phyloP scores from a whole-genome alignment of 2,329 filamentous ascomycete species.

The Fusarium kyushuense region DNA sequence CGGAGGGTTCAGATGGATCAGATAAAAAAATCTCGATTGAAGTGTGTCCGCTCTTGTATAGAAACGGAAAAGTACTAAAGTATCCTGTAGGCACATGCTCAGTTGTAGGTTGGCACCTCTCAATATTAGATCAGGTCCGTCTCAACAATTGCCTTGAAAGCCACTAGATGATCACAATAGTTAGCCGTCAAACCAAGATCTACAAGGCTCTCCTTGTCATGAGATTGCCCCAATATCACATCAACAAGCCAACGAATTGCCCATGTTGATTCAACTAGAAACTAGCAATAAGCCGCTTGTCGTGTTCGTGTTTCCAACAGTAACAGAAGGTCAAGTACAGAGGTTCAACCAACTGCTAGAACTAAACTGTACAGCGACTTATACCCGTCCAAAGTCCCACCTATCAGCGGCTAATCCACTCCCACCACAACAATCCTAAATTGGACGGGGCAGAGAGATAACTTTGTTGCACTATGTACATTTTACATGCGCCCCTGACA shows the following conservation, averaged over 20 bases:
- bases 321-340: neutral
- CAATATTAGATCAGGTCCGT: too few species aligned
- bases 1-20: slow-evolving; percentile 26
- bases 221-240: slow-evolving; percentile 6
- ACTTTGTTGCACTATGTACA: slow-evolving; percentile 12
- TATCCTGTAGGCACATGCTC: neutral
- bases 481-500: slow-evolving; percentile 33
- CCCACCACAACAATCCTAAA: slow-evolving; percentile 40
- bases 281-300: slow-evolving; percentile 21
- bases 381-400: slow-evolving; percentile 43
- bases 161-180: neutral
- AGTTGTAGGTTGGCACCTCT: too few species aligned
- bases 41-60: neutral
- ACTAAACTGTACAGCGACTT: slow-evolving; percentile 14
- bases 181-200: neutral
- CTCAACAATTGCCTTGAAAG: slow-evolving; percentile 16
- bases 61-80: neutral
- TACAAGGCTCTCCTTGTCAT: neutral
- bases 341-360: neutral
- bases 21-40: slow-evolving; percentile 14
- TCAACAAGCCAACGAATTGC: neutral
- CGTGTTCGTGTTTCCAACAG: slow-evolving; percentile 42
- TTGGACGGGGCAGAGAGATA: slow-evolving; percentile 8
- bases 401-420: slow-evolving; percentile 34
- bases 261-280: slow-evolving; percentile 9